These are phyloP conservation scores for Microbotryum lychnidis-dioicae DNA, from an alignment of 1,284 basidiomycete genomes.

Conservation along the genomic window DNA sequence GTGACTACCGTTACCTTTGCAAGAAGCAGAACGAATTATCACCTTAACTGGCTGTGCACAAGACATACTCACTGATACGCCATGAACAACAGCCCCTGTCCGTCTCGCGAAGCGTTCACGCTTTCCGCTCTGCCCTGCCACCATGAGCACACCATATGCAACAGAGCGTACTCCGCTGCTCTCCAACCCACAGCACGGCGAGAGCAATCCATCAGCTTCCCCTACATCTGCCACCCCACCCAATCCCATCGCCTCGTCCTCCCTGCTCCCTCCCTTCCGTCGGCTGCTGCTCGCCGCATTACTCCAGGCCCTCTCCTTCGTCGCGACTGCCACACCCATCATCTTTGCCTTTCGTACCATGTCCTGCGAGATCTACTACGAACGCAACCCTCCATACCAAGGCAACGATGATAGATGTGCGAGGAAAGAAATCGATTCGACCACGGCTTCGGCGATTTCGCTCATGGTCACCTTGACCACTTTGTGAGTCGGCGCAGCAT, in stretches of 20 bases:
- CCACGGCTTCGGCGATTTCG: conserved; percentile 34
- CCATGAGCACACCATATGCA: too few relatives aligned
- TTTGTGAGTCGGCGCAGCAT: neutral
- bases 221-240: too few relatives aligned
- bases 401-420: conserved; percentile 36
- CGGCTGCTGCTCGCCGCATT: conserved; percentile 35
- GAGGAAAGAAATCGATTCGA: conserved; percentile 33
- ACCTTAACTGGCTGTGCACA: too few relatives aligned
- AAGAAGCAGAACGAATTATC: too few relatives aligned
- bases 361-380: conserved; percentile 40
- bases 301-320: conserved; percentile 37
- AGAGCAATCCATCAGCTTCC: too few relatives aligned
- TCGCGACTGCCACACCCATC: conserved; percentile 39
- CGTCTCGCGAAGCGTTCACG: too few relatives aligned
- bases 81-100: too few relatives aligned
- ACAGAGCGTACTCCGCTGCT: too few relatives aligned
- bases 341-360: conserved; percentile 40
- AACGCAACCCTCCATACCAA: conserved; percentile 10
- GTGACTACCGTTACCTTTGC: too few relatives aligned
- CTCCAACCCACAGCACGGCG: too few relatives aligned
- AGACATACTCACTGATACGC: too few relatives aligned
- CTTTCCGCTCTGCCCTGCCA: too few relatives aligned
- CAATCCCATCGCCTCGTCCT: neutral
- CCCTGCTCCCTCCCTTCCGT: conserved; percentile 1
- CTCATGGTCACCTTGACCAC: conserved; percentile 35